Evolutionary conservation across 345 rosid genomes (phyloP).

Genomic region (Firmiana major): DNA sequence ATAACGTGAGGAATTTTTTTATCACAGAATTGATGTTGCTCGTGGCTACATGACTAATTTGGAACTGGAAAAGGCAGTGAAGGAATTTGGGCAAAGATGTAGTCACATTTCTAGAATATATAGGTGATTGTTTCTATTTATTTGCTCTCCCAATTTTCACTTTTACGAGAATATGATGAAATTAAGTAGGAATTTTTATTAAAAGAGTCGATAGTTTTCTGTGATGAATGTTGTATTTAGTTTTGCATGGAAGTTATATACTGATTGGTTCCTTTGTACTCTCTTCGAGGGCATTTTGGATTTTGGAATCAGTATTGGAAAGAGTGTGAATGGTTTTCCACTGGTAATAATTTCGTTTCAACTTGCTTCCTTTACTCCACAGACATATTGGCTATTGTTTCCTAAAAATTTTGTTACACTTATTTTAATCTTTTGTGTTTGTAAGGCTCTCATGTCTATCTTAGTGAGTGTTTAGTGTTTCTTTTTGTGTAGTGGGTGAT

Average conservation of each 20-base stretch:
- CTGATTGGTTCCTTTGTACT: conserved; percentile 60
- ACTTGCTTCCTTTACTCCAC: background rate
- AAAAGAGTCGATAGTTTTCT: background rate
- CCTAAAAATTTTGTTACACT: background rate
- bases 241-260: conserved; percentile 25
- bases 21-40: conserved; percentile 41
- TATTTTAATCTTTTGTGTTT: background rate
- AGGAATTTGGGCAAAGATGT: conserved; percentile 64
- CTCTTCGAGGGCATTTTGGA: conserved; percentile 77
- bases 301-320: conserved; percentile 74
- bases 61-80: conserved; percentile 78
- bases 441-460: background rate
- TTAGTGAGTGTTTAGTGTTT: background rate
- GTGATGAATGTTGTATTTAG: background rate
- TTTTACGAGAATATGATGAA: background rate
- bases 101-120: conserved; percentile 73
- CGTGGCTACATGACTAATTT: conserved; percentile 73
- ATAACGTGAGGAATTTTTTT: background rate
- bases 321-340: conserved; percentile 86
- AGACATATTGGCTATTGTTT: background rate
- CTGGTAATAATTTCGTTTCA: conserved; percentile 53
- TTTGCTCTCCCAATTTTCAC: background rate
- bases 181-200: background rate
- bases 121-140: conserved; percentile 50
- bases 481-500: conserved; percentile 69